phyloP scores from a whole-genome alignment of 2,329 filamentous ascomycete genomes.

The Zasmidium citrigriseum region DNA sequence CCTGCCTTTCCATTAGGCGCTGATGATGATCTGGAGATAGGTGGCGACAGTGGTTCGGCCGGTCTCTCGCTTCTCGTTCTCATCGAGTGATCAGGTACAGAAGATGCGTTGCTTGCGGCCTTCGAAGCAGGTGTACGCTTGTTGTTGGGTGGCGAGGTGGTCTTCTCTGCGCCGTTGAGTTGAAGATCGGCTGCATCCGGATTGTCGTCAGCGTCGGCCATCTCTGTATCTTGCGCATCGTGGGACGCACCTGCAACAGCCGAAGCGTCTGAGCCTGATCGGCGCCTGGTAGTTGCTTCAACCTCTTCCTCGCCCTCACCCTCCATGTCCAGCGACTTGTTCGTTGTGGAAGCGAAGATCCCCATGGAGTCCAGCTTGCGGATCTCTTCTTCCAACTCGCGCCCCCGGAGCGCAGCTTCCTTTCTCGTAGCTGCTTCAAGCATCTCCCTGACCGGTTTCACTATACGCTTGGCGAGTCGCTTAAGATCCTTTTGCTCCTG shows the following conservation, averaged over 20 bases:
- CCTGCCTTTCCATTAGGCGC: conserved; percentile 12
- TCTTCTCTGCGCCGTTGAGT: conserved; percentile 22
- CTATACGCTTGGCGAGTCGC: conserved; percentile 83
- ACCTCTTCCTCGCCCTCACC: conserved; percentile 39
- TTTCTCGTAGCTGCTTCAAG: conserved; percentile 75
- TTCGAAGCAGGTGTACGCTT: conserved; percentile 27
- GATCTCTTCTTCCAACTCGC: conserved; percentile 68
- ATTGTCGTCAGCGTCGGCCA: conserved; percentile 34
- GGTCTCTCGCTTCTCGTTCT: conserved; percentile 25
- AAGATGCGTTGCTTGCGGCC: conserved; percentile 26
- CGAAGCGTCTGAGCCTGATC: conserved; percentile 40
- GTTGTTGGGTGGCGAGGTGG: conserved; percentile 16
- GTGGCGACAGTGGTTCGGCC: conserved; percentile 37
- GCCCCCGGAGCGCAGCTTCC: conserved; percentile 77
- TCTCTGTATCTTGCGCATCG: conserved; percentile 28
- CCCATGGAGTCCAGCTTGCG: conserved; percentile 72
- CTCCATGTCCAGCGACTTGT: conserved; percentile 47
- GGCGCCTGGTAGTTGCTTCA: conserved; percentile 27
- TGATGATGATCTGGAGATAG: conserved; percentile 30
- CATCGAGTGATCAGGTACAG: conserved; percentile 12
- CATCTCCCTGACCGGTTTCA: conserved; percentile 77
- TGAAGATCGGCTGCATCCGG: conserved; percentile 28
- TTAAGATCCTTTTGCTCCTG: conserved; percentile 77
- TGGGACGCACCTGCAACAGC: conserved; percentile 39
- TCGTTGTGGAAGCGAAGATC: conserved; percentile 52